Evolutionary conservation across 306 rosid genomes (phyloP), one percentile per base, ranked within the genome.

Genomic region (Mimosa bimucronata): DNA sequence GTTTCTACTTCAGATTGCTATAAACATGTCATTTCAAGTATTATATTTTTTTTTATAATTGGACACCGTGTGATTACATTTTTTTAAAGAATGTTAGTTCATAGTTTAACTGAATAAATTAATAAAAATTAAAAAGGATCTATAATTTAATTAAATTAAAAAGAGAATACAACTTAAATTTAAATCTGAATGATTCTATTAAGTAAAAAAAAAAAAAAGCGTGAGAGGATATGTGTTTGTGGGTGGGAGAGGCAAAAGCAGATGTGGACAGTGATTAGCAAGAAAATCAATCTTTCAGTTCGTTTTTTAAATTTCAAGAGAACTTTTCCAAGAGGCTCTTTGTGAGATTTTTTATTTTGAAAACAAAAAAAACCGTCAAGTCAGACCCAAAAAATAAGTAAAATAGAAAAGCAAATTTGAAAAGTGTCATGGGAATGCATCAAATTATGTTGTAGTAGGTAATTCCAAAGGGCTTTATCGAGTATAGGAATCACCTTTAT

Each of bases 391-490:
- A 46, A 15, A 13, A 46, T 18, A 1, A 19, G 19, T 5, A 23
- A 55, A 7, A 19, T n/a, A 53, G 21, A 45, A 71, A 76, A 80
- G 64, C 66, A 77, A 34, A 18, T 66, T 73, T 26, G 50, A 74
- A 80, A 85, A 80, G 81, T 80, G 77, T 60, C 1, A 29, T 69
- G 74, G 76, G 74, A 73, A 77, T 72, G 70, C 78, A 76, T 79
- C 45, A 69, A 69, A 40, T 67, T n/a, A 58, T 62, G 71, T 68
- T 73, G 80, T 23, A 78, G 80, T 11, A 78, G 71, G 65, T 58
- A 58, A 79, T 81, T 77, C 76, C 79, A 75, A 53, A 71, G 77
- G 81, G 85, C 92, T 89, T 91, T 89, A 85, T 88, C 86, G 89
- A 86, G 83, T 75, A 78, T 73, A 67, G 86, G 83, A 74, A 79